Base-by-base conservation (phyloP, 371 early-diverging fungal genomes). In the Ecytonucleospora hepatopenaei region DNA sequence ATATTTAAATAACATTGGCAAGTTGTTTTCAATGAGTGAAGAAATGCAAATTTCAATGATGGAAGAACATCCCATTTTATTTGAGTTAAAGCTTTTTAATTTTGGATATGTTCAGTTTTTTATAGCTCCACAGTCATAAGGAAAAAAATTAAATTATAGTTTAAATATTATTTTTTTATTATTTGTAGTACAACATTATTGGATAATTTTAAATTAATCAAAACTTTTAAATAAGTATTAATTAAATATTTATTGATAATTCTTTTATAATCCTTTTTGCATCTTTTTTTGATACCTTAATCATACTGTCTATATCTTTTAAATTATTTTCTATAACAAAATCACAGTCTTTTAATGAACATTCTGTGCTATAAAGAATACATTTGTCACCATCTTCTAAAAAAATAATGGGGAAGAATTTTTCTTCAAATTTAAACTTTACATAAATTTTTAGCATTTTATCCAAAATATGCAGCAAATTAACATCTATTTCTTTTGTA, bases 111-210 rank as follows among this genome's bases (percentile, higher is more conserved):
- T 74, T 15, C 65, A 62, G 48, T 71, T 62, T 56, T 77, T 62
- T 58, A 60, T 77, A 34, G 78, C 78, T 21, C 74, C 78, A 2
- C 73, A 74, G 48, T 47, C 59, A 21, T 59, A 71, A 34, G 48
- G 55, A 32, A 19, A 68, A 48, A 48, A 31, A 27, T 28, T 26
- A 23, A 46, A 63, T 60, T 32, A 56, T 47, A 54, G 24, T 27
- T 15, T 26, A 16, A n/a, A 59, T 57, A 27, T 28, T 0, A 35
- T 4, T 63, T 12, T 4, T 24, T 54, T 31, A 54, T 47, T 17
- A 17, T 47, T n/a, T 47, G 47, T 47, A n/a, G n/a, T n/a, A n/a
- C n/a, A n/a, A n/a, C n/a, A n/a, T n/a, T n/a, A n/a, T n/a, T n/a
- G n/a, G n/a, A n/a, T n/a, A n/a, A n/a, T n/a, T n/a, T n/a, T n/a